Evolutionary conservation across 2,329 filamentous ascomycete species (phyloP), one percentile per base, ranked within the genome.

Genomic region (Trichoderma guizhouense): DNA sequence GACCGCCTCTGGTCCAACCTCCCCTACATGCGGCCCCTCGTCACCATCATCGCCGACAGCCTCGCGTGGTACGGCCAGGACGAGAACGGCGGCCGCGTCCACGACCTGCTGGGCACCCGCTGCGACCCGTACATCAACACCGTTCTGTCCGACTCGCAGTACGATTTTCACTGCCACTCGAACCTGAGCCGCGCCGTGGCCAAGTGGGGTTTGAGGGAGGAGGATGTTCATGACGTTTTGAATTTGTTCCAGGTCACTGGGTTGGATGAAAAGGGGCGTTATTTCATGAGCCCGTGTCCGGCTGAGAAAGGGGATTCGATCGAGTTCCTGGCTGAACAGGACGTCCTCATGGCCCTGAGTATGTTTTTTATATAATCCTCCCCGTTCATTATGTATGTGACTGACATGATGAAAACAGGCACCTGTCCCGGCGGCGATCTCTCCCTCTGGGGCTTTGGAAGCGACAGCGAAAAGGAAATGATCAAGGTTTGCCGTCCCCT

Each of bases 161-260:
- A 94, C 79, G 91, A 96, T 79, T 95, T 88, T 80, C 93, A 96
- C 79, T 97, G 93, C 80, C 93, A 95, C 78, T 93, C 91, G 2
- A 97, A 97, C 79, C 86, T 97, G 12, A 89, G 89, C 1, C 88
- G 93, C 5, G 92, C 93, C 0, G 88, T 96, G 3, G 73, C 90
- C 1, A 90, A 91, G 0, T 90, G 85, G 73, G 92, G 92, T 0
- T 79, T 96, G 55, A 86, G 84, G 6, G 93, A 96, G 81, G 84
- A 84, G 34, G 93, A 96, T 78, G 89, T 96, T 1, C 93, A 97
- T 77, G 93, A 97, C 79, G 93, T 97, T 0, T 85, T 97, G 69
- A 97, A 97, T 77, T 85, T 97, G 3, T 96, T 97, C 78, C 93
- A 97, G 79, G 92, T 95, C 7, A 96, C 93, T 0, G 93, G 93